These are phyloP conservation scores for Nitzschia putrida DNA, from an alignment of 108 stramenopile genomes.

Conservation along the genomic window DNA sequence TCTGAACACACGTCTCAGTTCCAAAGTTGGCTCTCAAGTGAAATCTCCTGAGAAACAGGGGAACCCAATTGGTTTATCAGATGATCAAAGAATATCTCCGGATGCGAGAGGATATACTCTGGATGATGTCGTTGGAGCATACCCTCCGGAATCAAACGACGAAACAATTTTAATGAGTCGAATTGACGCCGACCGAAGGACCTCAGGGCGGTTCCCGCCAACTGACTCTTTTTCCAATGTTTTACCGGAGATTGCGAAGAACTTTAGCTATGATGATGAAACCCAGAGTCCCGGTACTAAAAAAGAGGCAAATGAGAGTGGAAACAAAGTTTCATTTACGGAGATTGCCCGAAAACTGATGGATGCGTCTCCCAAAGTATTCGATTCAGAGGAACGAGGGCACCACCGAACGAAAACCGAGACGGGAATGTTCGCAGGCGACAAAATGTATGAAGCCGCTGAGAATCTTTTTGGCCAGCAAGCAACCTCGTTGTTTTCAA, in stretches of 20 bases:
- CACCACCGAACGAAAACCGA: not conserved
- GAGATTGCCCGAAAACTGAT: not conserved
- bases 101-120: not conserved
- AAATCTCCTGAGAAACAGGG: not conserved
- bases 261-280: not conserved
- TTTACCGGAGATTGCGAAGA: not conserved
- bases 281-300: not conserved
- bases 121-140: slow-evolving; percentile 10
- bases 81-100: not conserved
- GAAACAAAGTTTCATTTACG: not conserved
- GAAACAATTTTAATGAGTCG: slow-evolving; percentile 11
- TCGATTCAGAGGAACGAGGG: not conserved
- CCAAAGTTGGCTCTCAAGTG: not conserved
- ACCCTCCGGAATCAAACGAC: slow-evolving; percentile 8
- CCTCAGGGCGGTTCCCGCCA: not conserved
- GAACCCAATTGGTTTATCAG: not conserved
- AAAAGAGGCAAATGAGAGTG: not conserved
- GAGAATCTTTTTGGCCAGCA: slow-evolving; percentile 15
- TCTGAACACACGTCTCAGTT: too few species aligned
- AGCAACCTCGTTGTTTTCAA: not conserved
- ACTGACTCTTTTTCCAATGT: not conserved
- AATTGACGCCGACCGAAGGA: not conserved
- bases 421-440: not conserved
- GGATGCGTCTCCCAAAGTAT: not conserved
- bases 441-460: slow-evolving; percentile 2